Base-by-base conservation (phyloP, 1,139 yeast genomes). In the Nadsonia starkeyi-henricii region DNA sequence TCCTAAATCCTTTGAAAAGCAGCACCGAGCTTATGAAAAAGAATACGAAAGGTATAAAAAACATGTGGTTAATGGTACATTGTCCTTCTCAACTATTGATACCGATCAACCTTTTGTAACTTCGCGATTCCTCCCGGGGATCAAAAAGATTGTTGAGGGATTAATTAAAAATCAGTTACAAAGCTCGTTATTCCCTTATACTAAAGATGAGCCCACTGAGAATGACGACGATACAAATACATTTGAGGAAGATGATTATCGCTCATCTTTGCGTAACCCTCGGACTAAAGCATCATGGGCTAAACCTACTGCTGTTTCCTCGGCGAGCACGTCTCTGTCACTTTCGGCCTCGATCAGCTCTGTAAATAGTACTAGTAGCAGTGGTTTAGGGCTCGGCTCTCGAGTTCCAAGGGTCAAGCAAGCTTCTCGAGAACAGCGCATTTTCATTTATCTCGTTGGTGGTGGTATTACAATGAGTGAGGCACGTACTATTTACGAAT, bases 401-500 rank as follows among this genome's bases (percentile, higher is more conserved):
- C 28, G 28, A 5, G 28, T 9, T 9, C 9, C 28, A 9, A 23
- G 28, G 9, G 28, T 23, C 8, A 33, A n/a, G 17, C 49, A 43
- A 43, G 49, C 46, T n/a, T 43, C 46, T 3, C 37, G 46, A 44
- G 75, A 77, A 55, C 95, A 85, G 58, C 68, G 91, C 45, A 72
- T 89, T 8, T 77, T 89, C 57, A 78, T 88, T 52, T 91, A 79
- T 60, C 76, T 88, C 41, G 75, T 85, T 30, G 84, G 93, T 1
- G 99, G 99, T 20, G 98, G 98, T 12, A 67, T 85, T 42, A 86
- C 97, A 0, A 78, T 82, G 55, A 76, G 89, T 2, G 99, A 93
- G 62, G 68, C 84, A 43, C 74, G 93, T 51, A 74, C 86, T 4
- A 79, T 82, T 15, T 82, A 85, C 57, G 93, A 85, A 56, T 71